Base-by-base conservation (phyloP, 2,329 filamentous ascomycete species). In the Botrytis cinerea region DNA sequence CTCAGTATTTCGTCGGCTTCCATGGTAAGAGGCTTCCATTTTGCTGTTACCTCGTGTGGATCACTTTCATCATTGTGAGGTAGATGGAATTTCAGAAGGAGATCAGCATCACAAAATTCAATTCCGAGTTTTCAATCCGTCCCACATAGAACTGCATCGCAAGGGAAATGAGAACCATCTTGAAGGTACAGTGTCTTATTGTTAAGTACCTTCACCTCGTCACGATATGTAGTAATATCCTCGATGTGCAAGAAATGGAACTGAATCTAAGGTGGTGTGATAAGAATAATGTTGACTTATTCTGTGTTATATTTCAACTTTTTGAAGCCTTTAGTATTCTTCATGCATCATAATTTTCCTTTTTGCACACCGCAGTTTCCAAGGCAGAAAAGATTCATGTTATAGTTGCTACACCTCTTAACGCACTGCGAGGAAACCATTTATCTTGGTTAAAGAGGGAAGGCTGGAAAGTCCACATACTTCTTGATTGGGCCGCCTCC, bases 81-180 rank as follows among this genome's bases (percentile, higher is more conserved):
- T 48, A 80, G 59, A 32, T 78, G 78, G 35, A 80, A 74, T 61
- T 76, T 68, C 43, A 70, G 74, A 57, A 70, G 70, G 75, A 74
- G 75, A 57, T 69, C 64, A 59, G 77, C 61, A 5, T 76, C 75
- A 71, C 80, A 80, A 74, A 78, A 78, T 61, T 75, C 68, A 46
- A 79, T 73, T 12, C 74, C 75, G n/a, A 40, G 57, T 68, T 74
- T 60, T 77, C 78, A 80, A 48, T 78, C 79, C 35, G 79, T 80
- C 35, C 78, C 77, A 54, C 78, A 79, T 25, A 80, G 68, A 62
- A 80, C 28, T 46, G 74, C 76, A 67, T 80, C 79, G 38, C 75
- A 77, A 28, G 77, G 76, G 32, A 79, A 70, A 57, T 75, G 75
- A 38, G 75, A 46, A 35, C 71, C 74, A 45, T 48, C 54, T 51